Conservation (phyloP, 2,329 filamentous ascomycete genomes). For the Exophiala oligosperma region DNA sequence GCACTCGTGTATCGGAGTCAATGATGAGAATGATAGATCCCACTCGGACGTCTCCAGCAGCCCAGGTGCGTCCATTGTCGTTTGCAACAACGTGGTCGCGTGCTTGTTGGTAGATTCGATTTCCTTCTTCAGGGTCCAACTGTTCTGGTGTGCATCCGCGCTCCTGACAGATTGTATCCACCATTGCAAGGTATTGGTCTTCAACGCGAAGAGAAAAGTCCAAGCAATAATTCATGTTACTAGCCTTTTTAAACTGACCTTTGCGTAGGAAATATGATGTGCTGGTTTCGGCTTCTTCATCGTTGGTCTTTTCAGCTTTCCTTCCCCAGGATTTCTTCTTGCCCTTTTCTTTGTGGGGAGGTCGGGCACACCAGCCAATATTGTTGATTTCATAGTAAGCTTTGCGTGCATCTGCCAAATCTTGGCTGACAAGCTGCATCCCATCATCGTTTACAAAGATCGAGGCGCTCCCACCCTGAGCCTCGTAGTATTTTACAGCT, state of each 20-base stretch:
- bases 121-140: background rate
- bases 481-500: slow-evolving; percentile 60
- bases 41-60: slow-evolving; percentile 79
- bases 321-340: slow-evolving; percentile 10
- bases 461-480: slow-evolving; percentile 47
- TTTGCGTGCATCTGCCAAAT: slow-evolving; percentile 2
- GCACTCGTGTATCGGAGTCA: slow-evolving; percentile 69
- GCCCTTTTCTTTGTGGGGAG: slow-evolving; percentile 1
- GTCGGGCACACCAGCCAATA: slow-evolving; percentile 20
- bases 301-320: background rate
- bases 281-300: background rate
- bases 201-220: slow-evolving; percentile 1
- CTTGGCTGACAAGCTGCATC: slow-evolving; percentile 34
- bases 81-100: background rate
- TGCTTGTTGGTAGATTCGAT: background rate
- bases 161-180: background rate
- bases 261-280: slow-evolving; percentile 36
- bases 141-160: background rate
- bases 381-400: background rate
- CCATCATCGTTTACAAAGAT: slow-evolving; percentile 41
- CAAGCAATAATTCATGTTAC: slow-evolving; percentile 15
- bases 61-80: slow-evolving; percentile 15
- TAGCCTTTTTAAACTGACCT: slow-evolving; percentile 18
- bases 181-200: background rate
- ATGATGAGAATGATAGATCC: slow-evolving; percentile 74